A percentile compares a stretch with the other conserved stretches of the same genome.
These are phyloP conservation scores for Phytopythium delawarense DNA, from an alignment of 352 stramenopile species.

Conservation along the genomic window DNA sequence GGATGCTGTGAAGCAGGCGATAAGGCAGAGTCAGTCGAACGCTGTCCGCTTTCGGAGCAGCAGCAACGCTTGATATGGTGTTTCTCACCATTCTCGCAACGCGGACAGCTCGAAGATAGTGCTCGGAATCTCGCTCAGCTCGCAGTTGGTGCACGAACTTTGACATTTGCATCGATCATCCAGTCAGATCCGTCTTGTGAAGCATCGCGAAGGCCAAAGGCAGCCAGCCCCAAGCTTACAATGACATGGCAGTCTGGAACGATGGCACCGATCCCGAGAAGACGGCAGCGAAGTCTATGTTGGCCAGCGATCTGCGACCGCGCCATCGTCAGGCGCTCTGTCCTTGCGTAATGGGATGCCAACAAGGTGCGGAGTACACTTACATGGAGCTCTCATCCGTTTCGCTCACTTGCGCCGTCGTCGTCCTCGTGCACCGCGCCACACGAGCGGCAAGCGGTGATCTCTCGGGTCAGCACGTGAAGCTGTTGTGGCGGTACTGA, in stretches of 20 bases:
- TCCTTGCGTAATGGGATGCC: too few species aligned
- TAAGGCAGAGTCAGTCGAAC: neutral
- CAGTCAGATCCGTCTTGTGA: neutral
- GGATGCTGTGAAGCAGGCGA: slow-evolving; percentile 6
- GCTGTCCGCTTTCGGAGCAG: neutral
- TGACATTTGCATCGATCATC: neutral
- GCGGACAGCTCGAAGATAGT: slow-evolving; percentile 25
- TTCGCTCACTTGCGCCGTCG: slow-evolving; percentile 1
- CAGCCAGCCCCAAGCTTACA: neutral
- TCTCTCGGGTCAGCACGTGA: neutral
- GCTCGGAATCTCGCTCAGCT: slow-evolving; percentile 23
- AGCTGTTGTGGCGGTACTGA: neutral
- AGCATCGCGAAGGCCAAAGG: neutral
- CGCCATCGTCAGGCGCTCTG: neutral
- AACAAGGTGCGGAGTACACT: neutral
- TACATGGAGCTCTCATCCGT: slow-evolving; percentile 8
- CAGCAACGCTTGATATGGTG: neutral
- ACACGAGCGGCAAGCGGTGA: neutral
- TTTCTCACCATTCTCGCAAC: slow-evolving; percentile 25
- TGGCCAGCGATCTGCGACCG: slow-evolving; percentile 3
- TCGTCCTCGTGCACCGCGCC: neutral
- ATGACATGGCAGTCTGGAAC: slow-evolving; percentile 6
- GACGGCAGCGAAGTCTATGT: slow-evolving; percentile 8
- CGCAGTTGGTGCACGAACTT: slow-evolving; percentile 37
- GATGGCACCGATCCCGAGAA: slow-evolving; percentile 5